Evolutionary conservation across 2,329 filamentous ascomycete species (phyloP).

Genomic region (Pseudocercospora fuligena): DNA sequence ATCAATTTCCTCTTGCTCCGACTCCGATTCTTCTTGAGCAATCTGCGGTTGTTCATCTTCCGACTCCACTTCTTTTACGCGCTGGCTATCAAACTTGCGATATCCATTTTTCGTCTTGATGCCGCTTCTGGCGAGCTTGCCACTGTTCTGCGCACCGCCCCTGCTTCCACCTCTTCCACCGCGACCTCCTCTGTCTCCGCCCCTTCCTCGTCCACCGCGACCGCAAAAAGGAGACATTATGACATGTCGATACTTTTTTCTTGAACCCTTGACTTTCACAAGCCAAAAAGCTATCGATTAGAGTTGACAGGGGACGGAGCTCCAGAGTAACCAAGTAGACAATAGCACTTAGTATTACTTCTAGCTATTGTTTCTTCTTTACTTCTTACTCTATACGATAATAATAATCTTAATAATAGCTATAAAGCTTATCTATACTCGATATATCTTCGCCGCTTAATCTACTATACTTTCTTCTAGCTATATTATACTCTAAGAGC

Average conservation of each 20-base stretch:
- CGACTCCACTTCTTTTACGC: conserved; percentile 39
- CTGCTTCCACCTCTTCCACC: conserved; percentile 38
- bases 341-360: too few relatives aligned
- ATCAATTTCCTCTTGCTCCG: conserved; percentile 32
- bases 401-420: too few relatives aligned
- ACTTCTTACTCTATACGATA: too few relatives aligned
- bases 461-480: too few relatives aligned
- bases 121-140: conserved; percentile 39
- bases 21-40: conserved; percentile 31
- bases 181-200: conserved; percentile 31
- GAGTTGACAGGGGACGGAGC: too few relatives aligned
- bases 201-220: conserved; percentile 35
- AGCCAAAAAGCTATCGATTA: conserved; percentile 15
- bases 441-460: too few relatives aligned
- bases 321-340: too few relatives aligned
- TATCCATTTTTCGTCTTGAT: conserved; percentile 41
- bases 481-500: too few relatives aligned
- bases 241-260: not conserved
- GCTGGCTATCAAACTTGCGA: conserved; percentile 43
- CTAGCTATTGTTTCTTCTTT: too few relatives aligned
- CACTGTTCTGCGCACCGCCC: conserved; percentile 26
- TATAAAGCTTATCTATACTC: too few relatives aligned
- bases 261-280: conserved; percentile 2
- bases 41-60: conserved; percentile 30
- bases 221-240: conserved; percentile 37